Evolutionary conservation across 1,284 basidiomycete species (phyloP).

Genomic region (Xerocomus nothofagi): DNA sequence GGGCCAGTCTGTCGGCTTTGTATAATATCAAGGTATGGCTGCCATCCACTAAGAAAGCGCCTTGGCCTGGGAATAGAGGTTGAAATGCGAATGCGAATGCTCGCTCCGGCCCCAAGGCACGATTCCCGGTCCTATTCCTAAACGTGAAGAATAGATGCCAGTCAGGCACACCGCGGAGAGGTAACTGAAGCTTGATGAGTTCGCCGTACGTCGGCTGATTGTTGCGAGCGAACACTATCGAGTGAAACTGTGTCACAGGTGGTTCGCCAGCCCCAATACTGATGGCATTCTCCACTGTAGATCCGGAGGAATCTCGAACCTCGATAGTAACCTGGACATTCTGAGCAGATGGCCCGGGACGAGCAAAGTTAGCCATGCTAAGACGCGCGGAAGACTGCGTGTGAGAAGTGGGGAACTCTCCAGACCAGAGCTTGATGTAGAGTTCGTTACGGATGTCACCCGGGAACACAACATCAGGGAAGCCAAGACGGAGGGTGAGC

Average conservation of each 20-base stretch:
- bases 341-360: conserved; percentile 52
- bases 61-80: conserved; percentile 79
- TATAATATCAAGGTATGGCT: conserved; percentile 86
- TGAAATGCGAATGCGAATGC: conserved; percentile 94
- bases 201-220: conserved; percentile 91
- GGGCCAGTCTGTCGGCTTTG: conserved; percentile 66
- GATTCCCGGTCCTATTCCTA: conserved; percentile 71
- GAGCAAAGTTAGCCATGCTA: conserved; percentile 62
- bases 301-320: conserved; percentile 77
- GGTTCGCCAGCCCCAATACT: conserved; percentile 87
- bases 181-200: conserved; percentile 85
- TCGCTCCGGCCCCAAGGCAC: conserved; percentile 54
- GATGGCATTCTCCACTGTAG: conserved; percentile 72
- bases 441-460: conserved; percentile 92
- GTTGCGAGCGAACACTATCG: conserved; percentile 86
- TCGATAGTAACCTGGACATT: conserved; percentile 93
- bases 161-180: conserved; percentile 65
- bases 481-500: conserved; percentile 87
- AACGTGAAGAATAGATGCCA: conserved; percentile 97
- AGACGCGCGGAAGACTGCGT: conserved; percentile 48
- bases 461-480: conserved; percentile 95
- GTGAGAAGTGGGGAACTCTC: conserved; percentile 69
- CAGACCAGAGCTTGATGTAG: conserved; percentile 93
- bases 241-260: conserved; percentile 78
- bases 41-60: conserved; percentile 89